Base-by-base conservation (phyloP, 768 basidiomycete genomes). In the Cubamyces lactineus region DNA sequence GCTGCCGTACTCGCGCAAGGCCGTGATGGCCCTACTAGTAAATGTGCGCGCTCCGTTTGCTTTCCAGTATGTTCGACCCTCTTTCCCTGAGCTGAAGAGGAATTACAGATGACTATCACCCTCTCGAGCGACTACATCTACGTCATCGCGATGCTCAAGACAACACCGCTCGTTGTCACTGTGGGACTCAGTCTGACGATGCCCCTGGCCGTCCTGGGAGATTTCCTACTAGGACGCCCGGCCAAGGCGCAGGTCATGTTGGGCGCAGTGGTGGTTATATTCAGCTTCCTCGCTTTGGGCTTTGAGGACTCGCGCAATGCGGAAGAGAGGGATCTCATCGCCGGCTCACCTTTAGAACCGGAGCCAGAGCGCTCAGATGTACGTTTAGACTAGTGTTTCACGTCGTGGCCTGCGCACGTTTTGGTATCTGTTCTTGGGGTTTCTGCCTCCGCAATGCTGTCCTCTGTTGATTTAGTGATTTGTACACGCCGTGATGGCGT, bases 141-240 rank as follows among this genome's bases (percentile, higher is more conserved):
- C 71, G 86, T 93, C 28, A 71, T 93, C 19, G 91, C 95, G 2
- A 96, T 98, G 94, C 85, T 99, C 64, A 96, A 96, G 78, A 99
- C 96, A 7, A 95, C 95, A 1, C 96, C 96, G 0, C 78, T 96
- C 13, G 92, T 97, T 19, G 96, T 91, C 17, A 98, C 96, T 0
- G 80, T 98, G 57, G 96, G 96, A 26, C 81, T 98, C 9, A 93
- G 91, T 59, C 82, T 98, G 15, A 97, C 97, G 0, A 97, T 98
- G 72, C 96, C 95, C 5, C 79, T 96, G 53, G 94, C 97, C 6
- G 86, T 98, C 51, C 53, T 90, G 9, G 95, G 95, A 15, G 95
- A 97, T 68, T 77, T 86, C 61, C 71, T 88, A 58, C 78, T 92
- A 2, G 79, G 84, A 21, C 84, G 80, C 42, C 79, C 87, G 30